A percentile compares a stretch with the other conserved stretches of the same genome.
Evolutionary conservation across 768 basidiomycete species (phyloP).

Genomic region (Lentinula aciculospora): DNA sequence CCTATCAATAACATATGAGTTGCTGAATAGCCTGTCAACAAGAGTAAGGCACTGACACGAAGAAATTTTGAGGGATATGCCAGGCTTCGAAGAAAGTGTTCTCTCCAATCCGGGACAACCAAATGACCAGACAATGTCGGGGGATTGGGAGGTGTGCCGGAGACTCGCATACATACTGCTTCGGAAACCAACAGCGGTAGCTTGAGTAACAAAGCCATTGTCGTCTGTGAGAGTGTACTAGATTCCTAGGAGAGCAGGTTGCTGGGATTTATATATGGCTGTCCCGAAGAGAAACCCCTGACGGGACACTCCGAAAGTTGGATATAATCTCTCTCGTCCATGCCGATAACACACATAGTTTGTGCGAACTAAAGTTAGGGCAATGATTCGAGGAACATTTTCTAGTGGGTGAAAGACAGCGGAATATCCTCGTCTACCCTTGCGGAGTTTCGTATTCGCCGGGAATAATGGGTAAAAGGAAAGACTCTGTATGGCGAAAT

Average conservation of each 20-base stretch:
- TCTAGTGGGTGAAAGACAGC: neutral
- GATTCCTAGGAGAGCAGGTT: too few species aligned
- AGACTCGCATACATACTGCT: constrained; percentile 29
- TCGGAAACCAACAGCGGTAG: constrained; percentile 29
- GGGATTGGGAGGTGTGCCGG: constrained; percentile 31
- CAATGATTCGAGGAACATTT: neutral
- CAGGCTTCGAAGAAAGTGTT: constrained; percentile 23
- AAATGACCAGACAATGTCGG: constrained; percentile 14
- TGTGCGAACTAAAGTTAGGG: neutral
- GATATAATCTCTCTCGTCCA: neutral
- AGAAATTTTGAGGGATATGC: constrained; percentile 20
- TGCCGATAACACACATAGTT: neutral
- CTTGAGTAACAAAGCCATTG: constrained; percentile 17
- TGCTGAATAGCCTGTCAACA: neutral
- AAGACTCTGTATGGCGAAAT: neutral
- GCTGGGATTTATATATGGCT: neutral
- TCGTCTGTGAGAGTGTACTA: neutral
- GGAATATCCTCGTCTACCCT: neutral
- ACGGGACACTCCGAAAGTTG: neutral
- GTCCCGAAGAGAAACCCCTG: neutral
- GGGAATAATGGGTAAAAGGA: neutral
- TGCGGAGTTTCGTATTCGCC: neutral
- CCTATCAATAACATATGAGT: neutral
- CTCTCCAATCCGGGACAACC: constrained; percentile 26
- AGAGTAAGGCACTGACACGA: constrained; percentile 16